Evolutionary conservation across 2,329 filamentous ascomycete genomes (phyloP).

Genomic region (Decorospora gaudefroyi): DNA sequence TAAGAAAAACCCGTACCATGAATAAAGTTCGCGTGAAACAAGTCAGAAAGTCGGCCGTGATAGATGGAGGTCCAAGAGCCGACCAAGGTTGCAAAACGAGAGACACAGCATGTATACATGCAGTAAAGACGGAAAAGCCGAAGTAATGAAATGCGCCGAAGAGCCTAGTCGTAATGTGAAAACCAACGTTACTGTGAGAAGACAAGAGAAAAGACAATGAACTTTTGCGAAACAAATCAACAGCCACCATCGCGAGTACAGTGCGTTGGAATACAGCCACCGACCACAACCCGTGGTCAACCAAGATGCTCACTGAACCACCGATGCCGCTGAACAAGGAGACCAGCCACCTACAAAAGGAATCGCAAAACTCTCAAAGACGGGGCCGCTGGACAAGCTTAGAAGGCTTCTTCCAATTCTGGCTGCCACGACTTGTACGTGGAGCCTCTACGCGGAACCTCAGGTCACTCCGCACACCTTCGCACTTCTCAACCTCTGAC

Average conservation of each 20-base stretch:
- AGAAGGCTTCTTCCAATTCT: neutral
- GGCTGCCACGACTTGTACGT: neutral
- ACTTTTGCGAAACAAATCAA: neutral
- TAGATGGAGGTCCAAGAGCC: neutral
- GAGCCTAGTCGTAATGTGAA: neutral
- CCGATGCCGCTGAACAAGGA: neutral
- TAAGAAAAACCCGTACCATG: too few relatives aligned
- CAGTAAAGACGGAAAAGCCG: neutral
- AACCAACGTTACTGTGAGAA: neutral
- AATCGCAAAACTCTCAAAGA: too few relatives aligned
- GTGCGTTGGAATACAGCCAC: neutral
- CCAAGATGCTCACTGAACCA: neutral
- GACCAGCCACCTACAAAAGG: too few relatives aligned
- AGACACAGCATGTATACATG: neutral
- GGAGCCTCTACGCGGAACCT: neutral
- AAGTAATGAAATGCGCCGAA: neutral
- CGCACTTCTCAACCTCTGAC: too few relatives aligned
- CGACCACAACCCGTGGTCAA: neutral
- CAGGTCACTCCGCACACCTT: constrained; percentile 1
- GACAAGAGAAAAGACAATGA: too few relatives aligned
- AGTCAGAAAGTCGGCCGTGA: neutral
- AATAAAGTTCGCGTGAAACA: too few relatives aligned
- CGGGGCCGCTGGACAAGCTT: neutral
- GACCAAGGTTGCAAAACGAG: neutral
- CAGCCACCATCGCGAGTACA: neutral